A percentile compares a stretch with the other conserved stretches of the same genome.
These are phyloP conservation scores for Dactylellina sp. DNA, from an alignment of 2,329 filamentous ascomycete species.

Conservation along the genomic window DNA sequence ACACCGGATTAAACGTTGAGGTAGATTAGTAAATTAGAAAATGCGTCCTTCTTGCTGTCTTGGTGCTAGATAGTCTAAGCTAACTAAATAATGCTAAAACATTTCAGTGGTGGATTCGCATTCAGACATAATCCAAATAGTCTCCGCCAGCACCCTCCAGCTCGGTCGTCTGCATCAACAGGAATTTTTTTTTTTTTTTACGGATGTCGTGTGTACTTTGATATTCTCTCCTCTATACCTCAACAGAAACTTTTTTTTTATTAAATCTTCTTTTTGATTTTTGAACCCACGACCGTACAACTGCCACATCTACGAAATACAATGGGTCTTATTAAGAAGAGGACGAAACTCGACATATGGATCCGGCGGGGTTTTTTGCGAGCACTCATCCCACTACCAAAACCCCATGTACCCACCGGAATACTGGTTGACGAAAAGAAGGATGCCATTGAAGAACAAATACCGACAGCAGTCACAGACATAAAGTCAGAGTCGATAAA, in stretches of 20 bases:
- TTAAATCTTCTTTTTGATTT: no score
- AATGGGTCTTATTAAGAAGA: constrained; percentile 53
- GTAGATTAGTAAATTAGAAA: neutral
- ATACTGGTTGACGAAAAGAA: neutral
- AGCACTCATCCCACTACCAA: constrained; percentile 23
- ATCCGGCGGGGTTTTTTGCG: constrained; percentile 36
- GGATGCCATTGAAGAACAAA: constrained; percentile 4
- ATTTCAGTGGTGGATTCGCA: neutral
- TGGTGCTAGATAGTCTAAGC: neutral
- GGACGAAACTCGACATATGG: constrained; percentile 29
- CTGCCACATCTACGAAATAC: neutral
- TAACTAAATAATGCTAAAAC: neutral
- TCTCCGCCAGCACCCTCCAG: neutral
- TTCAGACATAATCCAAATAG: constrained; percentile 3
- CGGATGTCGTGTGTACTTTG: neutral
- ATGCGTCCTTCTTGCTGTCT: neutral
- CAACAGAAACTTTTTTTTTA: neutral
- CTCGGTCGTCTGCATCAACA: neutral
- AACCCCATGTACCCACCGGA: constrained; percentile 17
- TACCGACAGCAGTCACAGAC: neutral
- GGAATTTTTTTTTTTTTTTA: no score
- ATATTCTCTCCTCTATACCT: neutral
- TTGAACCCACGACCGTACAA: no score
- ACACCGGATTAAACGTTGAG: neutral
- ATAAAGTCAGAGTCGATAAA: neutral